Evolutionary conservation across 2,329 filamentous ascomycete species (phyloP).

Genomic region (Pseudocercospora vitis): DNA sequence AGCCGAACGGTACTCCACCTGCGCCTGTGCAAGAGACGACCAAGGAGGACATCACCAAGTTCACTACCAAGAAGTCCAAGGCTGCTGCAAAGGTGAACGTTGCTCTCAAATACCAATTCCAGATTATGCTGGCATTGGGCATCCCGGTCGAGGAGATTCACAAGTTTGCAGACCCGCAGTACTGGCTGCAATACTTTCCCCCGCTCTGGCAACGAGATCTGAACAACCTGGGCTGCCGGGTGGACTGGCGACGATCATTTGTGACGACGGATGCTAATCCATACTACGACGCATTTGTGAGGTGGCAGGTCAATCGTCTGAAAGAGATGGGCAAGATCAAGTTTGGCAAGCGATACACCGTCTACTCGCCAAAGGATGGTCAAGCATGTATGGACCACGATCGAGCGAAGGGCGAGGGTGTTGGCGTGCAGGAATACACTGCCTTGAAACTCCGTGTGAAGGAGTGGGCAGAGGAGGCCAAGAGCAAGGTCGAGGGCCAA

Average conservation of each 20-base stretch:
- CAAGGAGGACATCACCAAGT: constrained; percentile 86
- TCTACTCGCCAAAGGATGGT: constrained; percentile 87
- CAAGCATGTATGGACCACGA: constrained; percentile 89
- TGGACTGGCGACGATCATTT: constrained; percentile 91
- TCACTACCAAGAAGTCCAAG: constrained; percentile 90
- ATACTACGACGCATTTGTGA: constrained; percentile 91
- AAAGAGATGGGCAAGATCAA: constrained; percentile 89
- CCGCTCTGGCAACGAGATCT: constrained; percentile 77
- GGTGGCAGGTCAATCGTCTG: constrained; percentile 95
- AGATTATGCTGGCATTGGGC: constrained; percentile 89
- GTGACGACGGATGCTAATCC: constrained; percentile 96
- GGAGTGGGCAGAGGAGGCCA: constrained; percentile 79
- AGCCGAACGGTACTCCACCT: constrained; percentile 40
- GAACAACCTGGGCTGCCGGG: constrained; percentile 77
- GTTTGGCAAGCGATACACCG: constrained; percentile 88
- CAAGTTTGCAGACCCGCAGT: constrained; percentile 82
- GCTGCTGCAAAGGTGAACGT: constrained; percentile 77
- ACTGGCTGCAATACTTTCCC: constrained; percentile 93
- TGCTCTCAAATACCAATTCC: constrained; percentile 93
- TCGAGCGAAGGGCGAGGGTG: constrained; percentile 74
- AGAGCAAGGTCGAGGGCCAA: constrained; percentile 71
- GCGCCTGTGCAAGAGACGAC: constrained; percentile 62
- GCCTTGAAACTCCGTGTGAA: constrained; percentile 87
- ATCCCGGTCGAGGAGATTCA: constrained; percentile 87
- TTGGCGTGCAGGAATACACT: constrained; percentile 87